A percentile compares a stretch with the other conserved stretches of the same genome.
Evolutionary conservation across 371 early-diverging fungal species (phyloP).

Genomic region (Rhizomucor pusillus): DNA sequence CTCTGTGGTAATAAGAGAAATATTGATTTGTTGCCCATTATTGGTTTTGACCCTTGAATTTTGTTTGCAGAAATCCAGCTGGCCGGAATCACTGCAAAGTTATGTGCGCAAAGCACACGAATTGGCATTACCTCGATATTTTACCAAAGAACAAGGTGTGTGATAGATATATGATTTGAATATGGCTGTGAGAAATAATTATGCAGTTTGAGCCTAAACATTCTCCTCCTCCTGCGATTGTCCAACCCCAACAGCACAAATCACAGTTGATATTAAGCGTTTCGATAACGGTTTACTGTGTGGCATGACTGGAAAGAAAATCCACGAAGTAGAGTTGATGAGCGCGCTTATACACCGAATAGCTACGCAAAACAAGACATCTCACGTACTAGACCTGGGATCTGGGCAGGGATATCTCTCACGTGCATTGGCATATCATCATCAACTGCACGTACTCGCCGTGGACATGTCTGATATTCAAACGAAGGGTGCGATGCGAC

Average conservation of each 20-base stretch:
- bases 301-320: slow-evolving; percentile 25
- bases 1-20: too few species aligned
- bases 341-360: slow-evolving; percentile 53
- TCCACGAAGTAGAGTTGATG: slow-evolving; percentile 44
- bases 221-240: too few species aligned
- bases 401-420: slow-evolving; percentile 81
- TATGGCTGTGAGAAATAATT: too few species aligned
- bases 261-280: background rate
- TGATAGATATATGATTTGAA: too few species aligned
- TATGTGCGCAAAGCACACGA: slow-evolving; percentile 9
- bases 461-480: slow-evolving; percentile 78
- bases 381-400: slow-evolving; percentile 65
- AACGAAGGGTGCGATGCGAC: slow-evolving; percentile 76
- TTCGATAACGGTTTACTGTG: slow-evolving; percentile 8
- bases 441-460: slow-evolving; percentile 71
- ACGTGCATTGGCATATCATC: slow-evolving; percentile 68
- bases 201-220: too few species aligned
- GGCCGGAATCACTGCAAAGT: slow-evolving; percentile 14
- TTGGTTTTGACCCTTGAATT: too few species aligned
- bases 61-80: slow-evolving; percentile 3
- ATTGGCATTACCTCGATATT: slow-evolving; percentile 8
- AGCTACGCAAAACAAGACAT: slow-evolving; percentile 35
- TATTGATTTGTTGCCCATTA: too few species aligned
- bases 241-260: too few species aligned
- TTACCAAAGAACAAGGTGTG: too few species aligned